Conservation (phyloP, 2,329 filamentous ascomycete genomes). For the Pseudogymnoascus sp. region DNA sequence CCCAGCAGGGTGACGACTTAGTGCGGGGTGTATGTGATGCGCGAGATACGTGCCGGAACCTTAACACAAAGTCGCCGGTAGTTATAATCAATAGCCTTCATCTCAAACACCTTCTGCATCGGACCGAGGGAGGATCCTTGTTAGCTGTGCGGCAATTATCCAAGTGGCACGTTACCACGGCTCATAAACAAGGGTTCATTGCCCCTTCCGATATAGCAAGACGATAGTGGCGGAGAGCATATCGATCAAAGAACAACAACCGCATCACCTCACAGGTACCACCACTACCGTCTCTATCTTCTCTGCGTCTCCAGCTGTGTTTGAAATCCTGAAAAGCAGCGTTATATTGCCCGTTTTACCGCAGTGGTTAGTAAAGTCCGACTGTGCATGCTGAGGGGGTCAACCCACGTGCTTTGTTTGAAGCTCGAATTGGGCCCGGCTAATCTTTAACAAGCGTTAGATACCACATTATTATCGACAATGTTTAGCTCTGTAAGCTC, state of each 20-base stretch:
- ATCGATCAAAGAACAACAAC: not conserved
- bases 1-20: conserved; percentile 3
- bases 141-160: not conserved
- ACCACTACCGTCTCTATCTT: not conserved
- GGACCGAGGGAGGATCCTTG: not conserved
- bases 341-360: not conserved
- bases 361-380: not conserved
- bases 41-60: not conserved
- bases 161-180: not conserved
- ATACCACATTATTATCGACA: not conserved
- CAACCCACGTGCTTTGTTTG: not conserved
- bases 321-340: not conserved
- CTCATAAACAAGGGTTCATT: not conserved
- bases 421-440: not conserved
- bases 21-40: not conserved
- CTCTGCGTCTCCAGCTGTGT: not conserved
- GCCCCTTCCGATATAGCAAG: not conserved
- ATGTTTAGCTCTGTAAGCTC: conserved; percentile 3
- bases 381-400: not conserved
- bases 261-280: not conserved
- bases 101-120: not conserved
- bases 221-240: not conserved
- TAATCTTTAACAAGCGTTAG: not conserved
- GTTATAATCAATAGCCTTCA: not conserved
- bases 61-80: not conserved